phyloP scores from a whole-genome alignment of 1,284 basidiomycete species.

The Ceratobasidium theobromae region DNA sequence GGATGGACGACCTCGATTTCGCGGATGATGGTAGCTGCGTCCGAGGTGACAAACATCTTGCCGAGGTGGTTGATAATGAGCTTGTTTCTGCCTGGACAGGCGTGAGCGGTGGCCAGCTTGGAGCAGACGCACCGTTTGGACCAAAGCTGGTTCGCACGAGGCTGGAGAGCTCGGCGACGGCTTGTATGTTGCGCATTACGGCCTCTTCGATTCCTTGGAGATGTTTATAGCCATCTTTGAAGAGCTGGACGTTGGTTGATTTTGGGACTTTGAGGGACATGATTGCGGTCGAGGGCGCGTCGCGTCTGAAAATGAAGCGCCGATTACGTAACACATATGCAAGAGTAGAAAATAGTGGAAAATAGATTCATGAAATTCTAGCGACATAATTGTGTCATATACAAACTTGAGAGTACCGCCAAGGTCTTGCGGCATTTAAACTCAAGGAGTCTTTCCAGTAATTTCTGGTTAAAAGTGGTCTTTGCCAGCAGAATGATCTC shows the following conservation, averaged over 20 bases:
- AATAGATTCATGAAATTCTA: too few species aligned
- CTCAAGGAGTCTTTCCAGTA: too few species aligned
- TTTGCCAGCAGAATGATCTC: too few species aligned
- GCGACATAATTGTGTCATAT: too few species aligned
- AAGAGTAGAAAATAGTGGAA: too few species aligned
- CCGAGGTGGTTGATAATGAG: constrained; percentile 96
- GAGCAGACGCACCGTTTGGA: constrained; percentile 74
- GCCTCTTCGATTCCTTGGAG: constrained; percentile 91
- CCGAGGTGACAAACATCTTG: constrained; percentile 94
- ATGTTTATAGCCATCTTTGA: constrained; percentile 95
- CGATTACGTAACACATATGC: too few species aligned
- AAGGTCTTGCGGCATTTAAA: too few species aligned
- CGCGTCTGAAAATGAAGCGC: constrained; percentile 34
- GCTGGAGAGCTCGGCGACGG: constrained; percentile 90
- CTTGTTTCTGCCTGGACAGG: constrained; percentile 78
- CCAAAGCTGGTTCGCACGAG: constrained; percentile 96
- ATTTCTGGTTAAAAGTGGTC: too few species aligned
- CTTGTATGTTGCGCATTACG: constrained; percentile 92
- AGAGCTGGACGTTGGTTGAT: constrained; percentile 83
- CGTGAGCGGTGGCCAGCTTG: background rate
- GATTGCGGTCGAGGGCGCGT: constrained; percentile 31
- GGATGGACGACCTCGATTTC: constrained; percentile 99
- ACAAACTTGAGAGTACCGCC: too few species aligned
- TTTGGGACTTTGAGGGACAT: constrained; percentile 97
- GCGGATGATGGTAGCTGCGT: constrained; percentile 98